Percentiles rank a stretch among this genome's conserved stretches.
phyloP scores from a whole-genome alignment of 768 basidiomycete species.

The Melanogaster broomeanus region DNA sequence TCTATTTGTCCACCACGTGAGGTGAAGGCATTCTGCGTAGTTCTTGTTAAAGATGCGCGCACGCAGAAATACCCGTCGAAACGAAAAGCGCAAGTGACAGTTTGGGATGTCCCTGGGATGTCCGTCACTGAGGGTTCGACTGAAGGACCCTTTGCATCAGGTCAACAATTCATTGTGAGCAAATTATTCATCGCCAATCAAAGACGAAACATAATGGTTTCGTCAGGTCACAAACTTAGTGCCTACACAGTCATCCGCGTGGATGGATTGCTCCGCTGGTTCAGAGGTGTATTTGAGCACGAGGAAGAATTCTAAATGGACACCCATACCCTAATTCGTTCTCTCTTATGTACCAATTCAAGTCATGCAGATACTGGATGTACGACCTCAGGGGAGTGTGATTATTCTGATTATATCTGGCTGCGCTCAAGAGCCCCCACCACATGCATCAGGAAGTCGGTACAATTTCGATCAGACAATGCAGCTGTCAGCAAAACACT shows the following conservation, averaged over 20 bases:
- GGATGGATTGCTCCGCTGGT: conserved; percentile 65
- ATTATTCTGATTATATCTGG: too few species aligned
- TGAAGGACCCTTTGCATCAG: conserved; percentile 54
- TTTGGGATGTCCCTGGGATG: conserved; percentile 74
- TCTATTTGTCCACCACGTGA: conserved; percentile 69
- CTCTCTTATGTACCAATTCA: not conserved
- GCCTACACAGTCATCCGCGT: conserved; percentile 67
- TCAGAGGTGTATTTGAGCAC: conserved; percentile 74
- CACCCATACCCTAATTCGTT: conserved; percentile 22
- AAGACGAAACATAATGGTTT: not conserved
- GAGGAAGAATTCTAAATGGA: conserved; percentile 66
- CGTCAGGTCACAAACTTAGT: conserved; percentile 59
- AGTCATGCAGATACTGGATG: too few species aligned
- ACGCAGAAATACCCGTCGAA: conserved; percentile 51
- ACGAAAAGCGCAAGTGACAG: conserved; percentile 73
- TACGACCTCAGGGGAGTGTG: too few species aligned
- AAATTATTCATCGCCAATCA: not conserved
- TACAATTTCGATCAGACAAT: too few species aligned
- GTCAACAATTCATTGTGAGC: conserved; percentile 70
- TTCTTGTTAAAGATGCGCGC: conserved; percentile 65
- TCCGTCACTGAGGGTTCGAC: conserved; percentile 50
- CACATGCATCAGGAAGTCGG: too few species aligned
- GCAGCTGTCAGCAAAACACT: too few species aligned
- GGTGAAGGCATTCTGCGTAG: conserved; percentile 74
- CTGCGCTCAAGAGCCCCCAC: too few species aligned